These are phyloP conservation scores for Penicillium nordicum DNA, from an alignment of 2,329 filamentous ascomycete genomes.

Conservation along the genomic window DNA sequence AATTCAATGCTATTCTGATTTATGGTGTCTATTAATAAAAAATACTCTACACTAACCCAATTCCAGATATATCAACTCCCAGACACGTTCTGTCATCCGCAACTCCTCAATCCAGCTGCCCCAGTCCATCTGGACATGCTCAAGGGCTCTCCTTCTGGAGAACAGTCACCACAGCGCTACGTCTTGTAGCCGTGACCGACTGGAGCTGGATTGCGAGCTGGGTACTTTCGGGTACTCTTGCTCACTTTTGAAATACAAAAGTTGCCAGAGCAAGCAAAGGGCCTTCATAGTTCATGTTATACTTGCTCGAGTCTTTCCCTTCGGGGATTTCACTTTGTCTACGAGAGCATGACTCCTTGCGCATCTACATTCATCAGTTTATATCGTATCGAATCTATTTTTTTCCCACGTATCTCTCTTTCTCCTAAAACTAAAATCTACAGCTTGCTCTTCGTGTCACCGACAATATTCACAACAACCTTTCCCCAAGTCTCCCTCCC, in stretches of 20 bases:
- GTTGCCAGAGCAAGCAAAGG: conserved; percentile 43
- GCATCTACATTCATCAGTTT: conserved; percentile 35
- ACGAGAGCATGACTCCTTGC: conserved; percentile 49
- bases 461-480: conserved; percentile 82
- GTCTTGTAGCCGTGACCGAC: conserved; percentile 43
- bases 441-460: conserved; percentile 52
- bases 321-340: conserved; percentile 15
- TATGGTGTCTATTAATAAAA: not conserved
- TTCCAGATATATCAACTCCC: not conserved
- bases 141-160: conserved; percentile 33
- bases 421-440: conserved; percentile 14
- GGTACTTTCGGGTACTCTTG: conserved; percentile 13
- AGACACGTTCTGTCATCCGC: conserved; percentile 16
- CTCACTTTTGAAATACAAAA: conserved; percentile 11
- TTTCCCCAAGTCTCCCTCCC: conserved; percentile 90
- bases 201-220: conserved; percentile 39
- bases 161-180: conserved; percentile 37
- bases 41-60: not conserved
- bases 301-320: conserved; percentile 28
- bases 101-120: conserved; percentile 38
- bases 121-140: conserved; percentile 20
- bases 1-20: conserved; percentile 4
- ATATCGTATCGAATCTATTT: conserved; percentile 4
- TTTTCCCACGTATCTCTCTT: not conserved
- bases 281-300: conserved; percentile 48